phyloP scores from a whole-genome alignment of 805 yeast genomes.

The Starmerella potacharoeniae region DNA sequence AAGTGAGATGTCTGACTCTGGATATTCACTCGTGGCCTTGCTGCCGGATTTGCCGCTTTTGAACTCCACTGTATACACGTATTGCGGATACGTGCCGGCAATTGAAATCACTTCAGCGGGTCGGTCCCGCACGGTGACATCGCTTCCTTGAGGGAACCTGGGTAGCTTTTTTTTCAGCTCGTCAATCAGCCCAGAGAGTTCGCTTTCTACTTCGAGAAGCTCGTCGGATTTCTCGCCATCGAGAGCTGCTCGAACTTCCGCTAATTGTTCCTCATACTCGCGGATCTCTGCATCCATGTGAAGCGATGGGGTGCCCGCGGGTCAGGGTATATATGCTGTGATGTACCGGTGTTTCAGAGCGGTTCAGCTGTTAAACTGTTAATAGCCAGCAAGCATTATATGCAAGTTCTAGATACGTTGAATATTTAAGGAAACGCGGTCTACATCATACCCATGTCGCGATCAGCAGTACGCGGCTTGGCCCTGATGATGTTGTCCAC shows the following conservation, averaged over 20 bases:
- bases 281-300: conserved; percentile 22
- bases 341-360: no score
- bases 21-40: no score
- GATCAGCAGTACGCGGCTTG: conserved; percentile 89
- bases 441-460: conserved; percentile 18
- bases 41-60: background rate
- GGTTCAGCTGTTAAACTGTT: no score
- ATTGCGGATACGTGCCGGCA: background rate
- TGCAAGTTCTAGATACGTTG: background rate
- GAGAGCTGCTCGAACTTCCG: conserved; percentile 24
- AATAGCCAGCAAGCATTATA: background rate
- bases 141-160: background rate
- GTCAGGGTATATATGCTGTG: background rate
- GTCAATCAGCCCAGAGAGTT: conserved; percentile 25
- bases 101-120: background rate
- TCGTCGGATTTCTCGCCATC: conserved; percentile 24
- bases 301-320: background rate
- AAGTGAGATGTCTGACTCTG: no score
- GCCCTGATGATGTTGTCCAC: conserved; percentile 96
- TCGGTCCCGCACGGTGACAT: background rate
- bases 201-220: conserved; percentile 23
- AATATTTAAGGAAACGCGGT: background rate
- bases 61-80: background rate
- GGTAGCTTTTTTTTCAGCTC: conserved; percentile 18
- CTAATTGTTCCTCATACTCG: conserved; percentile 28